A percentile compares a stretch with the other conserved stretches of the same genome.
Conservation (phyloP, 1,284 basidiomycete genomes). For the Pseudozyma thailandica region DNA sequence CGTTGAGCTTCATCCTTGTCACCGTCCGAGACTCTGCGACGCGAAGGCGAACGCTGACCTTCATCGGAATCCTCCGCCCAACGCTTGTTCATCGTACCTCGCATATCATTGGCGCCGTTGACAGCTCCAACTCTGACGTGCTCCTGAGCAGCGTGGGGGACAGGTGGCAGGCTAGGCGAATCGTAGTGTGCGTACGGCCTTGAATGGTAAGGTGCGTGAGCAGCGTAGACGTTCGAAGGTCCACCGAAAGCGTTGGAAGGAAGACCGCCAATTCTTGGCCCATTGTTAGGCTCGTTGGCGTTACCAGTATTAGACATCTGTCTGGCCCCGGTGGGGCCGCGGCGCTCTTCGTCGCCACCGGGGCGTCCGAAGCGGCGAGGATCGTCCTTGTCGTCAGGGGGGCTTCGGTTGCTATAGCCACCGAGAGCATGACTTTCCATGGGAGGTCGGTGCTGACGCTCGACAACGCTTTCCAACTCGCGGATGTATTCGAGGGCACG, state of each 20-base stretch:
- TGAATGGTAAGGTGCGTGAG: constrained; percentile 1
- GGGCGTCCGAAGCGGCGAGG: constrained; percentile 38
- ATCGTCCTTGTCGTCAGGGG: constrained; percentile 44
- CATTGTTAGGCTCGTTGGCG: constrained; percentile 18
- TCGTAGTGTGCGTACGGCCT: constrained; percentile 8
- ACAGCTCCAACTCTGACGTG: not conserved
- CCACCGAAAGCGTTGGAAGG: constrained; percentile 25
- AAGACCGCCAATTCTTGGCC: constrained; percentile 32
- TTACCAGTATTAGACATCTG: constrained; percentile 20
- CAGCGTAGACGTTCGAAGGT: constrained; percentile 2
- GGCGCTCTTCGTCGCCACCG: constrained; percentile 28
- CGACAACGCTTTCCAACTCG: constrained; percentile 43
- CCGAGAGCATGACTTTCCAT: constrained; percentile 15
- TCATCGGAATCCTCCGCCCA: constrained; percentile 34
- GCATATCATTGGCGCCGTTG: constrained; percentile 6
- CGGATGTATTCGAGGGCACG: constrained; percentile 52
- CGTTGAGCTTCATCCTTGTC: constrained; percentile 30
- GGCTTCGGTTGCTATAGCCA: constrained; percentile 41
- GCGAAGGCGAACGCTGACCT: constrained; percentile 22
- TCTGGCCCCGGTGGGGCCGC: constrained; percentile 7
- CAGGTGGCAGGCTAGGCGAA: constrained; percentile 9
- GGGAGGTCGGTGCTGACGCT: constrained; percentile 27
- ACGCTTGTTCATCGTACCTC: constrained; percentile 14
- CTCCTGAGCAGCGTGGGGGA: not conserved
- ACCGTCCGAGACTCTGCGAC: constrained; percentile 29